Evolutionary conservation across 192 early-diverging fungal species (phyloP), one percentile per base, ranked within the genome.

Genomic region (Coemansia sp.): DNA sequence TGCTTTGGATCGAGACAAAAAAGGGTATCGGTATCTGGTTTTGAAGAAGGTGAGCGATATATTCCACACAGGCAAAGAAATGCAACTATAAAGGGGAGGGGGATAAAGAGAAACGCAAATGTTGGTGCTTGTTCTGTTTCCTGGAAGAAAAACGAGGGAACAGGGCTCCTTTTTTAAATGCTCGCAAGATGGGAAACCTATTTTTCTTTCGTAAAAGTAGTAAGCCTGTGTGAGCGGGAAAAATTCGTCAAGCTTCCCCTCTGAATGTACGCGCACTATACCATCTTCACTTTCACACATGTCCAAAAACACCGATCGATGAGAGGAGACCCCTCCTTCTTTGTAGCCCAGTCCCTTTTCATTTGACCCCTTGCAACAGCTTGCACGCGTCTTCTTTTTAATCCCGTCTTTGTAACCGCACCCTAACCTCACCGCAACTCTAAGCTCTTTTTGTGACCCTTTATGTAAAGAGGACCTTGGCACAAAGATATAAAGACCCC

Each of bases 251-350:
- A 27, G 19, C 22, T 50, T 27, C 19, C 13, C 28, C 28, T 30
- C 52, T 33, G 13, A 6, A 38, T 17, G 10, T 34, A 56, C 55
- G 38, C 55, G 55, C 55, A 56, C 55, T 56, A 56, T 56, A 56
- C 55, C 55, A 6, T 25, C n/a, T 44, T 44, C n/a, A 17, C n/a
- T 15, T 44, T 20, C 19, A 20, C 42, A 20, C 42, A 44, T 44
- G 42, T 19, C 42, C 42, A 44, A 44, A 44, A 44, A 36, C 7
- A 2, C 42, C 42, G 42, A 44, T 44, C 42, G 42, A 44, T 44
- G 42, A 42, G 13, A 17, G 5, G 5, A 4, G 5, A 5, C 3
- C 15, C 42, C 42, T 15, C n/a, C 19, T 44, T 44, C 42, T 44
- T 44, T 44, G 42, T 44, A 44, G 20, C 42, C n/a, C n/a, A n/a